A percentile compares a stretch with the other conserved stretches of the same genome.
Conservation (phyloP, 225 moss, liverwort and hornwort species). For the Bryoerythrophyllum caledonicum region DNA sequence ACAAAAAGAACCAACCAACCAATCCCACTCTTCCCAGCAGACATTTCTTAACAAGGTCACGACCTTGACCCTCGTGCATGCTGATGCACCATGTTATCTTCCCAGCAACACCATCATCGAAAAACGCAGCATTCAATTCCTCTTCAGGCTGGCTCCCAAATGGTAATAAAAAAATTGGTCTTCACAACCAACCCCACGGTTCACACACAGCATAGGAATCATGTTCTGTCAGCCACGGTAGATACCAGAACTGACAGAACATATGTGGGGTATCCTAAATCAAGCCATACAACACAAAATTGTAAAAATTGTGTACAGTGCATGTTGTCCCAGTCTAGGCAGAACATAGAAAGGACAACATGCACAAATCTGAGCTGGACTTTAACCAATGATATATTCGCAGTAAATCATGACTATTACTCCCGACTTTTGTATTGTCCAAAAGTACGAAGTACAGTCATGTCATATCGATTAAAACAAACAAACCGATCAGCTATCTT, state of each 20-base stretch:
- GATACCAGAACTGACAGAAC: constrained; percentile 37
- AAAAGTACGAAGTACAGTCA: constrained; percentile 36
- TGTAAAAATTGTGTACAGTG: constrained; percentile 6
- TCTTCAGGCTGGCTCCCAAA: constrained; percentile 10
- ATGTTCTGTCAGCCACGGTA: constrained; percentile 36
- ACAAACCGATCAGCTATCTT: constrained; percentile 20
- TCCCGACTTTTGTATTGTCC: constrained; percentile 30
- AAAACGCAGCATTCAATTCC: constrained; percentile 18
- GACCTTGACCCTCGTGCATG: constrained; percentile 12
- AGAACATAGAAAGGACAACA: constrained; percentile 40
- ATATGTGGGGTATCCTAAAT: constrained; percentile 13
- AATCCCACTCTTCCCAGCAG: constrained; percentile 25
- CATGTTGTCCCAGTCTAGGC: constrained; percentile 36
- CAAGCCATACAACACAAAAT: constrained; percentile 10
- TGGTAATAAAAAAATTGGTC: constrained; percentile 10
- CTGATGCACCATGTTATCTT: constrained; percentile 24
- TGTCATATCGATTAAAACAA: constrained; percentile 17
- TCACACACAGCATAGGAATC: constrained; percentile 21
- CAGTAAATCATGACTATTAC: constrained; percentile 19
- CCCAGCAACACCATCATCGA: constrained; percentile 18
- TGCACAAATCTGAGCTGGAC: neutral
- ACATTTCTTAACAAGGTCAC: constrained; percentile 18
- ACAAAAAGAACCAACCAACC: constrained; percentile 17
- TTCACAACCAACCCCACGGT: constrained; percentile 25
- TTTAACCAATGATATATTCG: constrained; percentile 2